Conservation (phyloP, 345 rosid genomes). For the Rhizophora mangle region DNA sequence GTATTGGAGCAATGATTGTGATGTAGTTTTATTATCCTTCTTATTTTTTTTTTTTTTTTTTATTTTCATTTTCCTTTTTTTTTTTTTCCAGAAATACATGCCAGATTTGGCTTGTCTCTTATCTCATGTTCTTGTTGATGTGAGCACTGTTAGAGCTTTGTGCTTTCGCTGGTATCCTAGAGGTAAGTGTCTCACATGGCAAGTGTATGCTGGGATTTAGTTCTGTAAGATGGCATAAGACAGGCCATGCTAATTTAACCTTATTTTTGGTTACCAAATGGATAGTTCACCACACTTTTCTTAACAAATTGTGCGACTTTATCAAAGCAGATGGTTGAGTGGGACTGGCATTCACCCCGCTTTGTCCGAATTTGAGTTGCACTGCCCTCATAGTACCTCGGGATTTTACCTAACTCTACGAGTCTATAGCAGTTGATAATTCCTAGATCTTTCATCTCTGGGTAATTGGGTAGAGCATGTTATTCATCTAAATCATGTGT, state of each 20-base stretch:
- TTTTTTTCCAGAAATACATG: slow-evolving; percentile 70
- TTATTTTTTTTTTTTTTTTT: slow-evolving; percentile 9
- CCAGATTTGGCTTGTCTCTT: slow-evolving; percentile 74
- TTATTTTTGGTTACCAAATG: slow-evolving; percentile 28
- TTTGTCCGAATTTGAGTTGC: too few relatives aligned
- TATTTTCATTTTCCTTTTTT: not conserved
- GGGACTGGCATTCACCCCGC: too few relatives aligned
- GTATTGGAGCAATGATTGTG: too few relatives aligned
- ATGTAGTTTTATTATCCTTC: not conserved
- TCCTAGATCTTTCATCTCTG: too few relatives aligned
- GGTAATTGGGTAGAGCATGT: too few relatives aligned
- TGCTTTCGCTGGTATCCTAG: slow-evolving; percentile 72
- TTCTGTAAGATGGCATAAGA: slow-evolving; percentile 66
- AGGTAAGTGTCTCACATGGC: slow-evolving; percentile 39
- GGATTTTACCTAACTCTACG: too few relatives aligned
- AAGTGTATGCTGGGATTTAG: not conserved
- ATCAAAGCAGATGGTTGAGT: too few relatives aligned
- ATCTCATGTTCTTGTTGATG: slow-evolving; percentile 77
- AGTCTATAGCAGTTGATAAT: too few relatives aligned
- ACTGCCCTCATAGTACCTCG: too few relatives aligned
- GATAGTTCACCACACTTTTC: too few relatives aligned
- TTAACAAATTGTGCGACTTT: too few relatives aligned
- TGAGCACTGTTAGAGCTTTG: slow-evolving; percentile 78
- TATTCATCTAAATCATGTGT: too few relatives aligned
- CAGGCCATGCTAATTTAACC: slow-evolving; percentile 69